phyloP scores from a whole-genome alignment of 208 protist genomes.

The Crithidia expoeki region DNA sequence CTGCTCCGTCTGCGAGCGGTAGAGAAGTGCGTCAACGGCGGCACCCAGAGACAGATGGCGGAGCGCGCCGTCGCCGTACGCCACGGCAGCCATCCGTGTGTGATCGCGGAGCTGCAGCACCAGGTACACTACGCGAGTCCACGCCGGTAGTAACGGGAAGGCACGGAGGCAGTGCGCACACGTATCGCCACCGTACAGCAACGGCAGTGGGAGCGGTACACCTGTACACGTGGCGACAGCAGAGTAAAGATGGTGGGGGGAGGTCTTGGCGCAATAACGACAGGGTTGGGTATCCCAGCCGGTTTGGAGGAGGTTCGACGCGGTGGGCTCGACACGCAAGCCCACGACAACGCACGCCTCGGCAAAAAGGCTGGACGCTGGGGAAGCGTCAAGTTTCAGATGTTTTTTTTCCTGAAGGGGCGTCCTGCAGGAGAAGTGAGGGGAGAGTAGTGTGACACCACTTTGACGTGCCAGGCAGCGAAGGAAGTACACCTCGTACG shows the following conservation, averaged over 20 bases:
- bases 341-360: constrained; percentile 52
- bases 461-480: constrained; percentile 59
- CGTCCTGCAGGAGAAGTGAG: constrained; percentile 8
- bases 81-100: constrained; percentile 44
- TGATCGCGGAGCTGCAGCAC: constrained; percentile 38
- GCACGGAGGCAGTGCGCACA: constrained; percentile 33
- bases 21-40: constrained; percentile 40
- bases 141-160: constrained; percentile 31
- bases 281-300: constrained; percentile 57
- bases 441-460: constrained; percentile 24
- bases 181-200: constrained; percentile 33
- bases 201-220: constrained; percentile 8
- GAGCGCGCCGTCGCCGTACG: constrained; percentile 54
- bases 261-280: constrained; percentile 18
- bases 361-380: constrained; percentile 11
- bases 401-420: background rate
- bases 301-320: constrained; percentile 51
- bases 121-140: constrained; percentile 38
- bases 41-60: constrained; percentile 38
- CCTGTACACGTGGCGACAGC: background rate
- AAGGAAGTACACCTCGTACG: constrained; percentile 59
- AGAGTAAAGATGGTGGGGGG: background rate
- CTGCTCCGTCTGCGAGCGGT: constrained; percentile 46
- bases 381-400: too few species aligned
- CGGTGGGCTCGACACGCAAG: constrained; percentile 42